Evolutionary conservation across 495 filamentous ascomycete genomes (phyloP), one percentile per base, ranked within the genome.

Genomic region (Hypoxylon intermedium): DNA sequence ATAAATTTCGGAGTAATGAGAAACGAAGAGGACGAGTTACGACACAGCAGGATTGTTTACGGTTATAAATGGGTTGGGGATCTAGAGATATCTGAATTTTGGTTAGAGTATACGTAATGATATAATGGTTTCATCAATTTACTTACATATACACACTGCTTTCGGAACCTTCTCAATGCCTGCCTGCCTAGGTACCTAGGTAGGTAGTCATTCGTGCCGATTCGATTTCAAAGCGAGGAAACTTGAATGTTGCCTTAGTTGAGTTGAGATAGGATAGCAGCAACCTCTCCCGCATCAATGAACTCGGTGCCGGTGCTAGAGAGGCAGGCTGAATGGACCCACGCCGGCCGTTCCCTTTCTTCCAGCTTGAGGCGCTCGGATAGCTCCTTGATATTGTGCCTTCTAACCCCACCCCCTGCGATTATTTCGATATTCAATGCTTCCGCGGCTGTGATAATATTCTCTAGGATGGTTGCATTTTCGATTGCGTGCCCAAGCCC

Each of bases 321-420:
- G 13, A 74, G 55, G 30, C 69, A 74, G 0, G 74, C 72, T 1
- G 75, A 76, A 45, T 77, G 75, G 31, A 75, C 63, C 68, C 21
- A 72, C 44, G 54, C 51, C 13, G 49, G 37, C 0, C 16, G 9
- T 6, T 13, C 16, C 16, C 53, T 56, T 24, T 54, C 47, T 33
- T 41, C 41, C 24, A 67, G 24, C 47, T 36, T 58, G 5, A 66
- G 57, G 21, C 24, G 34, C 15, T 46, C 54, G 7, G 49, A 49
- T 15, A 75, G 15, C 16, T 52, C 55, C 3, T 13, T 13, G n/a
- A 73, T 44, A 49, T 76, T 74, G 6, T 44, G 54, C 15, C 47
- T 67, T 30, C 77, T 63, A 5, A 80, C 66, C 1, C 77, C 77
- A 2, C 77, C 77, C 0, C 77, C 77, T 15, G 76, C 67, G 23